Percentiles rank a stretch among this genome's conserved stretches.
Conservation (phyloP, 768 basidiomycete genomes). For the Clathrus columnatus region DNA sequence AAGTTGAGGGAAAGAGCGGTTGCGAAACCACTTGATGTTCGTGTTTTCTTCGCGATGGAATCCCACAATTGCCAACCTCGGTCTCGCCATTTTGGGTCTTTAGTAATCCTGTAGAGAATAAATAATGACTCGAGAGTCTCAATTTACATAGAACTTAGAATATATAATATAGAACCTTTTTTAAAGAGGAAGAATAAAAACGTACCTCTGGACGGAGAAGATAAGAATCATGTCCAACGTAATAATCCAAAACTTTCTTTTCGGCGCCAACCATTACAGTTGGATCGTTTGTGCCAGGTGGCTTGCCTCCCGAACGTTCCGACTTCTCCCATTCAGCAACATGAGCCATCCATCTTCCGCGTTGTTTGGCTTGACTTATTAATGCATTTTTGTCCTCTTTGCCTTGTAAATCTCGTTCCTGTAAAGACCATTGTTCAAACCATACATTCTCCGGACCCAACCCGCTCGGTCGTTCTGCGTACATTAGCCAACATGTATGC, state of each 20-base stretch:
- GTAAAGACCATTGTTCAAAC: conserved; percentile 6
- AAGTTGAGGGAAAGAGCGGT: conserved; percentile 13
- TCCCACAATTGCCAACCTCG: conserved; percentile 19
- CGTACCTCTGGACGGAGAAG: conserved; percentile 18
- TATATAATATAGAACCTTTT: no score
- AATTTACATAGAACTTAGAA: not conserved
- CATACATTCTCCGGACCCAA: conserved; percentile 17
- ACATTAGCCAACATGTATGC: conserved; percentile 18
- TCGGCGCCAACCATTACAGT: conserved; percentile 1
- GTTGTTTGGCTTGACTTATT: not conserved
- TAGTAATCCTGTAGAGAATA: conserved; percentile 18
- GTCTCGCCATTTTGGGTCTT: conserved; percentile 17
- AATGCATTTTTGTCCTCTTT: not conserved
- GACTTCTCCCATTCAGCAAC: conserved; percentile 14
- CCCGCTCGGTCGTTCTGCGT: conserved; percentile 15
- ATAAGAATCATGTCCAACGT: conserved; percentile 9
- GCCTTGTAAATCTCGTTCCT: not conserved
- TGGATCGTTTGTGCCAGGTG: conserved; percentile 9
- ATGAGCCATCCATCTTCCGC: conserved; percentile 15
- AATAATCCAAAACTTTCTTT: conserved; percentile 9
- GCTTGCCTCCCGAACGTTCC: conserved; percentile 10
- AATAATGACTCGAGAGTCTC: conserved; percentile 13
- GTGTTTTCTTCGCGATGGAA: conserved; percentile 15
- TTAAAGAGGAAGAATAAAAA: not conserved
- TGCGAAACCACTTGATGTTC: conserved; percentile 13